Evolutionary conservation across 495 filamentous ascomycete species (phyloP).

Genomic region (Cetradonia linearis): DNA sequence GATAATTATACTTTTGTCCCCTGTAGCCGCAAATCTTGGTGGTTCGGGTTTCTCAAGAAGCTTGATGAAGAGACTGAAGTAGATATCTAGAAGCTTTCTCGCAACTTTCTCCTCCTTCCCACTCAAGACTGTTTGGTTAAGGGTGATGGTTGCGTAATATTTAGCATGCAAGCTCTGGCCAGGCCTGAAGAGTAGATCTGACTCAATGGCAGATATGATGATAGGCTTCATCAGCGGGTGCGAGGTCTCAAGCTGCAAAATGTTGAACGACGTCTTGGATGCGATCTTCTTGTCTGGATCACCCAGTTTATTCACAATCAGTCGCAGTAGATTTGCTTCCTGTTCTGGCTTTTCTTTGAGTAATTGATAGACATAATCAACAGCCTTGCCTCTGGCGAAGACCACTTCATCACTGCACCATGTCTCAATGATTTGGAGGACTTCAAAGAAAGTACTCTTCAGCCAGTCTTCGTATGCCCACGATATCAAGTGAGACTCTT

Average conservation of each 20-base stretch:
- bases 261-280: conserved; percentile 78
- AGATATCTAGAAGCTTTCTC: conserved; percentile 70
- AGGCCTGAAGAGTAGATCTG: conserved; percentile 75
- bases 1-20: conserved; percentile 26
- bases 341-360: conserved; percentile 95
- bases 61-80: conserved; percentile 75
- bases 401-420: conserved; percentile 93
- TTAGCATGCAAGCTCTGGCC: conserved; percentile 79
- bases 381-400: conserved; percentile 71
- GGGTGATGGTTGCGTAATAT: conserved; percentile 90
- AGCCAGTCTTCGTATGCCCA: conserved; percentile 96
- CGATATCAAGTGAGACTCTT: conserved; percentile 63
- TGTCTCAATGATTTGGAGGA: conserved; percentile 76
- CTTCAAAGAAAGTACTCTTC: conserved; percentile 81
- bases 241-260: conserved; percentile 76
- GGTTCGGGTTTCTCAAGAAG: conserved; percentile 53
- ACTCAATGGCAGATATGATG: conserved; percentile 72
- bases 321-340: conserved; percentile 81
- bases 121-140: conserved; percentile 92
- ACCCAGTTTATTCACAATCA: conserved; percentile 92
- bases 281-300: conserved; percentile 90
- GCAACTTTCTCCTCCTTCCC: conserved; percentile 73
- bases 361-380: conserved; percentile 81
- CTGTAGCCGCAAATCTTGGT: conserved; percentile 24
- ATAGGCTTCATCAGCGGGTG: conserved; percentile 90